These are phyloP conservation scores for Zangia roseola DNA, from an alignment of 768 basidiomycete genomes.

Conservation along the genomic window DNA sequence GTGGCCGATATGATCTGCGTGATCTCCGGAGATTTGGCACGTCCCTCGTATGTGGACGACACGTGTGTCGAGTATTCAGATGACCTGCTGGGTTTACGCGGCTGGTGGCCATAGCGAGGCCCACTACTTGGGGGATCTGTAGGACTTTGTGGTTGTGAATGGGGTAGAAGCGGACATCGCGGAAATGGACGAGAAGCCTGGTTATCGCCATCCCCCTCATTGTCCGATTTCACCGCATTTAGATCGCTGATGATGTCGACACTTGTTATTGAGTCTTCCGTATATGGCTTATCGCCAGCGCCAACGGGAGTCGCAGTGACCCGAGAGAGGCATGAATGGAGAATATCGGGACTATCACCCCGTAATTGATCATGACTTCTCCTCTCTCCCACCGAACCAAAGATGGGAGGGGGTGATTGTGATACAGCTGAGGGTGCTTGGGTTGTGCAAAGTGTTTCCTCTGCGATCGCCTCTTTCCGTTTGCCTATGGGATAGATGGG, in stretches of 20 bases:
- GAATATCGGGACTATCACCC: conserved; percentile 22
- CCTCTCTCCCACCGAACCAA: conserved; percentile 6
- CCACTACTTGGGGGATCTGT: not conserved
- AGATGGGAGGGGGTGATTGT: conserved; percentile 1
- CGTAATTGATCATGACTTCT: conserved; percentile 8
- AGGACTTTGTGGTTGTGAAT: conserved; percentile 10
- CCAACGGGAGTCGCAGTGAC: conserved; percentile 2
- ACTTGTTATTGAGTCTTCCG: conserved; percentile 27
- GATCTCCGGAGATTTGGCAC: conserved; percentile 39
- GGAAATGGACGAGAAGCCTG: conserved; percentile 26
- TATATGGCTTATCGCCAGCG: conserved; percentile 1
- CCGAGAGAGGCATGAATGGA: conserved; percentile 17
- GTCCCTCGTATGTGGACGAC: conserved; percentile 9
- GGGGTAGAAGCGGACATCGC: conserved; percentile 25
- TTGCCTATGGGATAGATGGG: conserved; percentile 11
- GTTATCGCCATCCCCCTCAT: conserved; percentile 27
- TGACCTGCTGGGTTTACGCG: conserved; percentile 24
- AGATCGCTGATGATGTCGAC: conserved; percentile 35
- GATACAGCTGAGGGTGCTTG: not conserved
- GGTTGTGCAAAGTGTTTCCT: conserved; percentile 5
- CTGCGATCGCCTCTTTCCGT: conserved; percentile 16
- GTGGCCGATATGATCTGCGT: conserved; percentile 39
- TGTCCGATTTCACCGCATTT: conserved; percentile 28
- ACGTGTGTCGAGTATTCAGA: conserved; percentile 12
- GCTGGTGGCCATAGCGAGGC: conserved; percentile 22